Conservation (phyloP, 129 eudicot genomes). For the Silybum marianum region DNA sequence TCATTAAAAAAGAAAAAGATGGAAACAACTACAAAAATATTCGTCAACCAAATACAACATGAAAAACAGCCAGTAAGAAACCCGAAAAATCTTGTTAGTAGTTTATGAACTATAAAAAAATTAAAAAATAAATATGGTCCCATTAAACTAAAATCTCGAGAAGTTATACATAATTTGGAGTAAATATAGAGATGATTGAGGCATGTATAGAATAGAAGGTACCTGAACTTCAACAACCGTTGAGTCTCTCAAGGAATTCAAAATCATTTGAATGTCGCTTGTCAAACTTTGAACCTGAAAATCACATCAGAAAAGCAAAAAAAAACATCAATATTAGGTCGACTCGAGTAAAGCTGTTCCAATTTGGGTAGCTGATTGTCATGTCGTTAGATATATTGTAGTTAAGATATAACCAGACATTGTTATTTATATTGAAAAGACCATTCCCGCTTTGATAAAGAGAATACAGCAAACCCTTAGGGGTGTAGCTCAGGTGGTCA, state of each 20-base stretch:
- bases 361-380: neutral
- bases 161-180: neutral
- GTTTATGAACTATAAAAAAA: neutral
- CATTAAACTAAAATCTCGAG: neutral
- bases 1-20: neutral
- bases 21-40: neutral
- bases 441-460: neutral
- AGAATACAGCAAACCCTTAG: neutral
- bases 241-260: conserved; percentile 51
- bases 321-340: neutral
- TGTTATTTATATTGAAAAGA: neutral
- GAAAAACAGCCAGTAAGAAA: too few species aligned
- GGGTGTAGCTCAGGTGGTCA: neutral
- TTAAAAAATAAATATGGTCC: neutral
- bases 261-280: conserved; percentile 41
- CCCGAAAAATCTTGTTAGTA: neutral
- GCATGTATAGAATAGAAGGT: conserved; percentile 1
- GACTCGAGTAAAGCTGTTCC: neutral
- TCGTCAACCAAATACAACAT: too few species aligned
- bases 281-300: conserved; percentile 62
- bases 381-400: neutral
- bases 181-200: neutral
- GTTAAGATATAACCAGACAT: neutral
- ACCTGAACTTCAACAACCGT: conserved; percentile 70
- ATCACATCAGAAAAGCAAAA: conserved; percentile 14